Percentiles rank a stretch among this genome's conserved stretches.
These are phyloP conservation scores for Marchantia polymorpha DNA, from an alignment of 225 moss, liverwort and hornwort species.

Conservation along the genomic window DNA sequence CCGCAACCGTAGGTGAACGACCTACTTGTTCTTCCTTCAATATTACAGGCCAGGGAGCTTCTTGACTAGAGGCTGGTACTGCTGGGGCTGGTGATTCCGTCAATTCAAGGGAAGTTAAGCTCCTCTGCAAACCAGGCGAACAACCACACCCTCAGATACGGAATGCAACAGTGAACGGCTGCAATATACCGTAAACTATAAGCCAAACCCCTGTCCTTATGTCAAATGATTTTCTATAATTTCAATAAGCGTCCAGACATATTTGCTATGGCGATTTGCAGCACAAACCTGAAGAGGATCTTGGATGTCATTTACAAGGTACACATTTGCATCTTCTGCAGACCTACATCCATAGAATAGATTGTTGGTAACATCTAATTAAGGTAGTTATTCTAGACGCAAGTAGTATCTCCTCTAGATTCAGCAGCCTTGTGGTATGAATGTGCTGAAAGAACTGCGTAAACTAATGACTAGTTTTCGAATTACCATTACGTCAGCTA, in stretches of 20 bases:
- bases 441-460: too few species aligned
- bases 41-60: constrained; percentile 30
- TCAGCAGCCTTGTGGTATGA: too few species aligned
- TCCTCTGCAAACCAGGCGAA: constrained; percentile 59
- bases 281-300: constrained; percentile 85
- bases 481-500: too few species aligned
- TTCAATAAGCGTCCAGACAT: too few species aligned
- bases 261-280: neutral
- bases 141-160: neutral
- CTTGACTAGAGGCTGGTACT: constrained; percentile 26
- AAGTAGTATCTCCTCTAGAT: too few species aligned
- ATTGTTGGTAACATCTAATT: neutral
- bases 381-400: too few species aligned
- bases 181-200: neutral
- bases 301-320: constrained; percentile 89
- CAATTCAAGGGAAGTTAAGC: constrained; percentile 87
- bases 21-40: constrained; percentile 39
- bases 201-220: neutral
- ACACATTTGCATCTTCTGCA: constrained; percentile 92
- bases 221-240: neutral
- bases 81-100: constrained; percentile 61
- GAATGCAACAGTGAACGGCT: neutral
- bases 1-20: constrained; percentile 28
- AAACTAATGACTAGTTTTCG: too few species aligned
- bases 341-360: constrained; percentile 51